phyloP scores from a whole-genome alignment of 2,329 filamentous ascomycete genomes.

The Fusarium sarcochroum region DNA sequence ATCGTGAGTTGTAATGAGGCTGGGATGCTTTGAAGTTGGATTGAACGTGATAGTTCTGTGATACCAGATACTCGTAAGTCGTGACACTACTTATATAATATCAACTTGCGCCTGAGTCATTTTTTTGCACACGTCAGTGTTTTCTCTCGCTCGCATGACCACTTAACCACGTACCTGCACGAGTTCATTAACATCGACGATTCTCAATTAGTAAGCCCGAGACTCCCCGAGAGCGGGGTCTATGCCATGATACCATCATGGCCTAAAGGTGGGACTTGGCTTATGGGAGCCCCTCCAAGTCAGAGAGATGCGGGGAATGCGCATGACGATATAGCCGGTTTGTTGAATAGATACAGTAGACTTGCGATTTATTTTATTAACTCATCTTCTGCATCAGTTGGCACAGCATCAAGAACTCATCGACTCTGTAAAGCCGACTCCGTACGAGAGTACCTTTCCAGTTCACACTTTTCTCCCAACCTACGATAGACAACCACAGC shows the following conservation, averaged over 20 bases:
- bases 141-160: too few species aligned
- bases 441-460: too few species aligned
- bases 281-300: background rate
- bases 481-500: slow-evolving; percentile 16
- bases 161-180: too few species aligned
- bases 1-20: slow-evolving; percentile 6
- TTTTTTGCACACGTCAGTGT: background rate
- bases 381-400: too few species aligned
- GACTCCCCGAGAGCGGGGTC: background rate
- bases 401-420: too few species aligned
- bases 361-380: too few species aligned
- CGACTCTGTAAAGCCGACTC: too few species aligned
- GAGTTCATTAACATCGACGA: background rate
- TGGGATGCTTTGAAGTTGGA: too few species aligned
- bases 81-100: background rate
- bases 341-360: background rate
- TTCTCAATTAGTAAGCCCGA: background rate
- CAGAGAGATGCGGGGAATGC: slow-evolving; percentile 20
- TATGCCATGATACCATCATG: too few species aligned
- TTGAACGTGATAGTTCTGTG: background rate
- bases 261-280: background rate
- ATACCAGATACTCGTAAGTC: too few species aligned
- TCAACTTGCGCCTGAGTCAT: background rate
- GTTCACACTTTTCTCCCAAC: too few species aligned
- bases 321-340: slow-evolving; percentile 11